A percentile compares a stretch with the other conserved stretches of the same genome.
Evolutionary conservation across 306 rosid genomes (phyloP).

Genomic region (Rosa persica): DNA sequence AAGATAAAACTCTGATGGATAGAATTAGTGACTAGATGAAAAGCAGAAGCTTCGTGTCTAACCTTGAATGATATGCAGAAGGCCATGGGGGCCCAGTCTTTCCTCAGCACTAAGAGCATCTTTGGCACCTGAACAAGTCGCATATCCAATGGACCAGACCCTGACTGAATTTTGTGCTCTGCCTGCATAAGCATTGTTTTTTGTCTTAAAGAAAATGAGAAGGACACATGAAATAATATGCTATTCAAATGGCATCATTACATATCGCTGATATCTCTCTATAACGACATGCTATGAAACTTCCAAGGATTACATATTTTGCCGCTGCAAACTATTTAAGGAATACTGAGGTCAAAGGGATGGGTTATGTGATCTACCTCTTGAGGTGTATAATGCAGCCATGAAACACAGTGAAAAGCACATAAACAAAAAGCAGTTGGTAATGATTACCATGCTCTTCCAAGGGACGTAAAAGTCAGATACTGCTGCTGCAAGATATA

Average conservation of each 20-base stretch:
- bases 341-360: background rate
- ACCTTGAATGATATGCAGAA: constrained; percentile 94
- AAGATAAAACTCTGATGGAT: background rate
- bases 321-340: background rate
- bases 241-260: background rate
- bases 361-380: background rate
- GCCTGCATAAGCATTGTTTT: constrained; percentile 47
- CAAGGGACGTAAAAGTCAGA: constrained; percentile 94
- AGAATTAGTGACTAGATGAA: background rate
- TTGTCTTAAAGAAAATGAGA: background rate
- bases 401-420: background rate
- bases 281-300: background rate
- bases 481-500: constrained; percentile 94
- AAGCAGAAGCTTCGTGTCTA: constrained; percentile 13
- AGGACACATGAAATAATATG: background rate
- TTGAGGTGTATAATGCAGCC: background rate
- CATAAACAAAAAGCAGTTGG: background rate
- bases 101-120: constrained; percentile 71
- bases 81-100: constrained; percentile 75
- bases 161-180: constrained; percentile 95
- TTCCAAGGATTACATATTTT: background rate
- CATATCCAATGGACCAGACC: constrained; percentile 74
- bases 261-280: background rate
- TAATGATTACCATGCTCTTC: constrained; percentile 80
- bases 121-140: constrained; percentile 88